phyloP scores from a whole-genome alignment of 179 eudicot species.

The Sideroxylon spinosum region DNA sequence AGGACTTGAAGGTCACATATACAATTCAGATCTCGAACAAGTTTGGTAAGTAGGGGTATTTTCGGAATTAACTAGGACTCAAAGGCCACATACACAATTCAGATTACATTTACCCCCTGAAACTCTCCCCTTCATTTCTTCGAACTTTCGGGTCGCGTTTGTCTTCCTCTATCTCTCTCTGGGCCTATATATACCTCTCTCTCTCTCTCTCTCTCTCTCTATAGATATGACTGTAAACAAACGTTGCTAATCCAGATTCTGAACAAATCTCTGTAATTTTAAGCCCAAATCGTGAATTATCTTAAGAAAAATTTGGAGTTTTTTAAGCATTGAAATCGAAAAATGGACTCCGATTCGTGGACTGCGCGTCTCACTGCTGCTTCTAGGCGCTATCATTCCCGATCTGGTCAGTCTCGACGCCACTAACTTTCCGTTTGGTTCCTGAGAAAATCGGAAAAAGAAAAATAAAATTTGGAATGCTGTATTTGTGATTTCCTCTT shows the following conservation, averaged over 20 bases:
- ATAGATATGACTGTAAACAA: too few species aligned
- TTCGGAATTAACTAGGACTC: too few species aligned
- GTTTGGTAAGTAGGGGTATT: too few species aligned
- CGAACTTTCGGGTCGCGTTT: constrained; percentile 6
- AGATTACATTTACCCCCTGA: too few species aligned
- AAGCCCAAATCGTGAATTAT: background rate
- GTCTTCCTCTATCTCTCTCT: background rate
- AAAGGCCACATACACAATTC: too few species aligned
- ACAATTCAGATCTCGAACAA: too few species aligned
- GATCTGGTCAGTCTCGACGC: constrained; percentile 47
- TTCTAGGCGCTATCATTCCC: constrained; percentile 49
- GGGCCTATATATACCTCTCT: background rate
- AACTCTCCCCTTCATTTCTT: background rate
- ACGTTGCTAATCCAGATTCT: too few species aligned
- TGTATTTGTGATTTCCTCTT: too few species aligned
- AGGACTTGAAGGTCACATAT: too few species aligned
- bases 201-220: too few species aligned
- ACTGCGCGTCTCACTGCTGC: constrained; percentile 41
- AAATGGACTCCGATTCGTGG: constrained; percentile 70
- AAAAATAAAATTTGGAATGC: too few species aligned
- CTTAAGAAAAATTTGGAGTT: background rate
- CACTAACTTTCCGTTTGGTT: background rate
- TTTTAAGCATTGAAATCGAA: background rate
- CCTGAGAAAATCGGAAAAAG: background rate
- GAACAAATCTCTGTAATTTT: background rate